phyloP scores from a whole-genome alignment of 2,329 filamentous ascomycete species.

The Cytospora piceicola region DNA sequence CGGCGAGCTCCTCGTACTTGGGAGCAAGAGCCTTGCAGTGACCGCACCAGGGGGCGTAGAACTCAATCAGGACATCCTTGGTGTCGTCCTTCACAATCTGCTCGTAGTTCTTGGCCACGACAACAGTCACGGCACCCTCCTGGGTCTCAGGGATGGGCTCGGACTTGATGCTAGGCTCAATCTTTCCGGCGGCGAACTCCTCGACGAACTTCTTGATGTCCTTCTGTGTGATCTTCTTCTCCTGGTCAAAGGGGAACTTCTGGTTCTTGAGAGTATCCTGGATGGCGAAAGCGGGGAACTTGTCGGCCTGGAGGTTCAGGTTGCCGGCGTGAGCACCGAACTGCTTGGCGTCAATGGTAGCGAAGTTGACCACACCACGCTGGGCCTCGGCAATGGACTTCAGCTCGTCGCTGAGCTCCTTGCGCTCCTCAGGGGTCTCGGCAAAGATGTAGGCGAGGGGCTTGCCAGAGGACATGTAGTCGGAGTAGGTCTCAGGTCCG shows the following conservation, averaged over 20 bases:
- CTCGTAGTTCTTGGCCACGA: constrained; percentile 94
- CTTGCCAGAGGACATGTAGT: constrained; percentile 90
- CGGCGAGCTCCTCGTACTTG: constrained; percentile 91
- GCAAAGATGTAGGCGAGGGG: constrained; percentile 98
- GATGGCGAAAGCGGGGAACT: constrained; percentile 97
- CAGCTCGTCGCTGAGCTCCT: constrained; percentile 73
- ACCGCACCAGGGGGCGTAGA: constrained; percentile 99
- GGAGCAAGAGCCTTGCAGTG: constrained; percentile 99
- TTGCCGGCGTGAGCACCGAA: constrained; percentile 96
- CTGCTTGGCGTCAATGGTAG: constrained; percentile 91
- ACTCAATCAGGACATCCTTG: constrained; percentile 97
- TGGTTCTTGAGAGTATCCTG: constrained; percentile 94
- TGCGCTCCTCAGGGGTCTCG: constrained; percentile 87
- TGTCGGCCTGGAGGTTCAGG: constrained; percentile 93
- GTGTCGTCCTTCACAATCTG: constrained; percentile 87
- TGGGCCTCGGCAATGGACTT: constrained; percentile 88
- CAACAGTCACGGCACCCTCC: constrained; percentile 82
- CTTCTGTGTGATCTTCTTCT: constrained; percentile 73
- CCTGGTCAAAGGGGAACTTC: constrained; percentile 93
- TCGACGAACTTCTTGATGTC: constrained; percentile 82
- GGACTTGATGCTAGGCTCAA: constrained; percentile 97
- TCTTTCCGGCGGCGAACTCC: constrained; percentile 82
- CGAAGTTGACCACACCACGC: constrained; percentile 96
- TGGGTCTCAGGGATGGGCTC: constrained; percentile 94
- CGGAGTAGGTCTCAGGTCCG: constrained; percentile 92